Evolutionary conservation across 306 rosid species (phyloP).

Genomic region (Medicago lupulina): DNA sequence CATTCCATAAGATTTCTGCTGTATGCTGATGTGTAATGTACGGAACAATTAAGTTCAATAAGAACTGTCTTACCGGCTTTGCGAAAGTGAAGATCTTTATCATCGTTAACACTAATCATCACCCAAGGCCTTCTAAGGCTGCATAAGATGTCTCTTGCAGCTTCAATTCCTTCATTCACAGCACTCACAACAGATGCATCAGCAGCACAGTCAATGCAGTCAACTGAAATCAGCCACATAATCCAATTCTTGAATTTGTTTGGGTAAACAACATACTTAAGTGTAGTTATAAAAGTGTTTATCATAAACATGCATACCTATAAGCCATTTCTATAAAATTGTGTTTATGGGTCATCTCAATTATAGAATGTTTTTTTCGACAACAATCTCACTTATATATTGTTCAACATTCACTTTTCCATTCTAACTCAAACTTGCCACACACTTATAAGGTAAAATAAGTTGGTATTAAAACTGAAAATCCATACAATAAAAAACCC

Average conservation of each 20-base stretch:
- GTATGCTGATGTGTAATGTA: background rate
- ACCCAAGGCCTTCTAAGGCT: conserved; percentile 75
- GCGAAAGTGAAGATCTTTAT: conserved; percentile 92
- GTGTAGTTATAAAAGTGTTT: background rate
- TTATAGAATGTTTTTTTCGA: no score
- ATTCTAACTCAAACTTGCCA: no score
- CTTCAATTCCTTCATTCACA: conserved; percentile 89
- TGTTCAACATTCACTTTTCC: no score
- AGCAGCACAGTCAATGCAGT: conserved; percentile 98
- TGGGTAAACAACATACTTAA: background rate
- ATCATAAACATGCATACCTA: no score
- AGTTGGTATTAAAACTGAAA: no score
- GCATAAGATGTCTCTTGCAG: conserved; percentile 58
- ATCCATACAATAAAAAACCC: no score
- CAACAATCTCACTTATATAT: no score
- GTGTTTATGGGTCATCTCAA: no score
- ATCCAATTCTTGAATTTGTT: background rate
- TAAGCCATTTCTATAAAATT: no score
- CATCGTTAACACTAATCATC: conserved; percentile 91
- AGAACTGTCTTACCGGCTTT: conserved; percentile 67
- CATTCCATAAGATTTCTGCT: conserved; percentile 9
- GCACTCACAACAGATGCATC: conserved; percentile 86
- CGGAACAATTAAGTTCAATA: background rate
- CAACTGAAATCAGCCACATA: conserved; percentile 64
- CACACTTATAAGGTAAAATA: no score